A percentile compares a stretch with the other conserved stretches of the same genome.
Conservation (phyloP, 2,329 filamentous ascomycete genomes). For the Tolypocladium ovalisporum region DNA sequence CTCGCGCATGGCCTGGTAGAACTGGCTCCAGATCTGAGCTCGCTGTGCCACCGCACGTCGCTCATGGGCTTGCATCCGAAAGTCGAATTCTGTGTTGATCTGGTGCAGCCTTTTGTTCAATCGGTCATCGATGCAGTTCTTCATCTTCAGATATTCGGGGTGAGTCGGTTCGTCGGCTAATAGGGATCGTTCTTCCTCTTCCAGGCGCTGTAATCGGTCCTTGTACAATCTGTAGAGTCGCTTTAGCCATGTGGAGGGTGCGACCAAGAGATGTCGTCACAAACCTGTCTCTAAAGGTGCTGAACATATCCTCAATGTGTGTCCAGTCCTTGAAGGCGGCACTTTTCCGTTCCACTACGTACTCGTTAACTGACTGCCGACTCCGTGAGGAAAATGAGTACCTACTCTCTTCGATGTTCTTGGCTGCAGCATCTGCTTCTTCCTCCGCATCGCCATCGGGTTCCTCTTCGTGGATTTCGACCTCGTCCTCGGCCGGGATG, state of each 20-base stretch:
- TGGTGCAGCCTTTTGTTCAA: constrained; percentile 69
- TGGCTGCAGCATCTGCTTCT: constrained; percentile 46
- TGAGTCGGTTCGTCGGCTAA: constrained; percentile 58
- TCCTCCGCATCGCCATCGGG: constrained; percentile 46
- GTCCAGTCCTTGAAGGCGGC: constrained; percentile 70
- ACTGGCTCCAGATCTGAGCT: constrained; percentile 80
- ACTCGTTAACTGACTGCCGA: constrained; percentile 9
- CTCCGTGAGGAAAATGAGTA: constrained; percentile 3
- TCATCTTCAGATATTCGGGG: constrained; percentile 82
- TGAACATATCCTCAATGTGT: constrained; percentile 80
- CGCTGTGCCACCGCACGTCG: constrained; percentile 70
- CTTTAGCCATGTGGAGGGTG: not conserved
- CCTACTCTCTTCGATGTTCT: constrained; percentile 56
- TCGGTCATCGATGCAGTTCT: constrained; percentile 74
- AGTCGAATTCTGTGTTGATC: constrained; percentile 62
- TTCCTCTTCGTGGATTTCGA: constrained; percentile 40
- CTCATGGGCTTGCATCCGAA: constrained; percentile 62
- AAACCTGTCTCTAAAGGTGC: constrained; percentile 69
- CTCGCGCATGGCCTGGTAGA: constrained; percentile 77
- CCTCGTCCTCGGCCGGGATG: constrained; percentile 27
- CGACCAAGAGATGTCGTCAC: constrained; percentile 12
- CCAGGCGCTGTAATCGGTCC: constrained; percentile 73
- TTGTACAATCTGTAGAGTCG: constrained; percentile 61
- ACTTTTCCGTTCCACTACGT: constrained; percentile 63
- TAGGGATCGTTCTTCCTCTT: constrained; percentile 56